Conservation (phyloP, 2,329 filamentous ascomycete species). For the Parafenestella ontariensis region DNA sequence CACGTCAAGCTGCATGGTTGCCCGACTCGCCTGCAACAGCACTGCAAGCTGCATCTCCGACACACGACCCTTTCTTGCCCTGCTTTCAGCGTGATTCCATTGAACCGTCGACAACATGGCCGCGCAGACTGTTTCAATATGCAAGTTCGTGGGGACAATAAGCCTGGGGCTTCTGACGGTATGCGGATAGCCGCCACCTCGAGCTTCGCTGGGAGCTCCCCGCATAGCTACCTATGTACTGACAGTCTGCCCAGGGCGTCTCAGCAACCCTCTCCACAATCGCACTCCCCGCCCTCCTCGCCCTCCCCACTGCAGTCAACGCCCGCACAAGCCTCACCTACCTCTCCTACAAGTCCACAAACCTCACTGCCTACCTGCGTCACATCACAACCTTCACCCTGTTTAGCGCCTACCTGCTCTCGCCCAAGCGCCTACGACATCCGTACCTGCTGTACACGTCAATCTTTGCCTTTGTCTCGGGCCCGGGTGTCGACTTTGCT, state of each 20-base stretch:
- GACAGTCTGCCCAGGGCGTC: constrained; percentile 68
- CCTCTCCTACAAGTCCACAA: constrained; percentile 65
- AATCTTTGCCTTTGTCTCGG: constrained; percentile 64
- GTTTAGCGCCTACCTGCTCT: constrained; percentile 77
- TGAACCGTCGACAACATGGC: constrained; percentile 54
- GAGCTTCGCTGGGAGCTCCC: constrained; percentile 5
- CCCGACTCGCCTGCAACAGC: constrained; percentile 1
- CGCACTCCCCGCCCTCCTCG: constrained; percentile 79
- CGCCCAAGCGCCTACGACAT: constrained; percentile 76
- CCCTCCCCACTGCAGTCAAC: constrained; percentile 77
- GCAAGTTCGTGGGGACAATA: constrained; percentile 93
- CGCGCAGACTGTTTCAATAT: constrained; percentile 74
- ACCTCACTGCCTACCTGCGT: constrained; percentile 66
- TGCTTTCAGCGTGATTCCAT: not conserved
- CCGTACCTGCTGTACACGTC: constrained; percentile 91
- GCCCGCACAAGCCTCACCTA: constrained; percentile 67
- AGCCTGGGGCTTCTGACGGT: constrained; percentile 89
- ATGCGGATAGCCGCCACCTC: constrained; percentile 51
- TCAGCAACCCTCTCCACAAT: constrained; percentile 83
- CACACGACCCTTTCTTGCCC: not conserved
- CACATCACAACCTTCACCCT: constrained; percentile 74
- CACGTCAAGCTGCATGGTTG: constrained; percentile 28
- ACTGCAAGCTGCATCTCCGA: not conserved
- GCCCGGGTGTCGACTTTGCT: constrained; percentile 49
- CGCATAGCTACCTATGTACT: constrained; percentile 3